Conservation (phyloP, 805 yeast species). For the Hanseniaspora occidentalis region DNA sequence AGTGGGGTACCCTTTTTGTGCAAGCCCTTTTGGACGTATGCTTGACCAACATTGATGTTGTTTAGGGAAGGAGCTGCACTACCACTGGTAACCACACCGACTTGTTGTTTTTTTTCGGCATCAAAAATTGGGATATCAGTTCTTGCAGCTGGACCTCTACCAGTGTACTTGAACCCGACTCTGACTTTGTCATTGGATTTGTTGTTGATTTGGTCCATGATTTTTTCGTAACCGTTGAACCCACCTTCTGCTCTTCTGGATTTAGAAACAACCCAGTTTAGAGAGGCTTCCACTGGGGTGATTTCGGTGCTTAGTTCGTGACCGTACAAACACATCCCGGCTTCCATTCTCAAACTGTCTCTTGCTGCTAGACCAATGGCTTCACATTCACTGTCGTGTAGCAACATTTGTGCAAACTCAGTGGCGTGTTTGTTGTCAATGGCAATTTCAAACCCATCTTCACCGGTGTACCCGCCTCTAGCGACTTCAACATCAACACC, state of each 20-base stretch:
- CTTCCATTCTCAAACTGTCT: constrained; percentile 89
- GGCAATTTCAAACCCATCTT: constrained; percentile 92
- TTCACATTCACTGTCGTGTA: constrained; percentile 45
- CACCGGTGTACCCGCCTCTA: constrained; percentile 96
- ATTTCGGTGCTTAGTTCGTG: constrained; percentile 70
- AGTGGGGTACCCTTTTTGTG: constrained; percentile 66
- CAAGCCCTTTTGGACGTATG: constrained; percentile 59
- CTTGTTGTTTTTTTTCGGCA: constrained; percentile 45
- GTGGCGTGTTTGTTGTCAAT: constrained; percentile 49
- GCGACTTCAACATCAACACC: constrained; percentile 56
- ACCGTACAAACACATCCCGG: constrained; percentile 97
- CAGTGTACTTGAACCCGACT: constrained; percentile 51
- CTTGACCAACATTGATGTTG: constrained; percentile 82
- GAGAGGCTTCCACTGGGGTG: constrained; percentile 81
- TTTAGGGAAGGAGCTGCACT: constrained; percentile 54
- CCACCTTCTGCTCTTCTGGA: constrained; percentile 43
- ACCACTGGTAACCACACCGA: constrained; percentile 43
- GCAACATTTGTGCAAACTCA: constrained; percentile 47
- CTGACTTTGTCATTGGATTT: constrained; percentile 48
- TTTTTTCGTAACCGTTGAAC: constrained; percentile 69
- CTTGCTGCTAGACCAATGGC: constrained; percentile 98
- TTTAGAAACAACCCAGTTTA: constrained; percentile 85
- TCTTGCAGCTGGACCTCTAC: constrained; percentile 89
- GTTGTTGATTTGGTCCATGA: constrained; percentile 58
- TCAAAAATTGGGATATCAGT: constrained; percentile 53